Evolutionary conservation across 805 yeast species (phyloP), one percentile per base, ranked within the genome.

Genomic region (Teunomyces aglyptinius): DNA sequence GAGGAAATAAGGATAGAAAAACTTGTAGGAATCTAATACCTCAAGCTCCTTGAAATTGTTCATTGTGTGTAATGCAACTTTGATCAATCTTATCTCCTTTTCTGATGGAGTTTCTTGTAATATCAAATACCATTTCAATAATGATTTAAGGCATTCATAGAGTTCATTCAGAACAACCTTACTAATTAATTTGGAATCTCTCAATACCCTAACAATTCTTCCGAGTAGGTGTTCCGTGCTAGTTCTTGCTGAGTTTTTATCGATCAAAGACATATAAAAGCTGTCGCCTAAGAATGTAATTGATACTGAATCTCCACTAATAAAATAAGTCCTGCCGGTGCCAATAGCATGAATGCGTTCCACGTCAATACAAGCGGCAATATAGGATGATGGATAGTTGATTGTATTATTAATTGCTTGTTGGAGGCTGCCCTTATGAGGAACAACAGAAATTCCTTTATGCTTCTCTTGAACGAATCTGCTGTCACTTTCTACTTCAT

Each of bases 401-500:
- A 19, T 32, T 10, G 28, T 13, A 13, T 20, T 19, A 19, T 31
- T 31, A 15, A 29, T n/a, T 5, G 41, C 31, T 11, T 5, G 44
- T 34, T 19, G 24, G 10, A 36, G 24, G 22, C 8, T 36, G 2
- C 8, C 22, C 20, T 8, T 26, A n/a, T 5, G 44, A 15, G 15
- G 43, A 6, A 24, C 12, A 12, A n/a, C 11, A 16, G 11, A 34
- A n/a, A 3, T 18, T 13, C 38, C n/a, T 38, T 24, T 8, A 26
- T 18, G 33, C 20, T 34, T 32, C 6, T 34, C 34, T 38, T 46
- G 47, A 2, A 57, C 51, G 34, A 51, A 60, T 18, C 47, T 53
- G 8, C 45, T 49, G 3, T 54, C 49, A 41, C 70, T 68, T 40
- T 70, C 76, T 0, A 63, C 70, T 49, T 71, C 77, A 41, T 65